A percentile compares a stretch with the other conserved stretches of the same genome.
phyloP scores from a whole-genome alignment of 2,329 filamentous ascomycete species.

The Didymella segeticola region DNA sequence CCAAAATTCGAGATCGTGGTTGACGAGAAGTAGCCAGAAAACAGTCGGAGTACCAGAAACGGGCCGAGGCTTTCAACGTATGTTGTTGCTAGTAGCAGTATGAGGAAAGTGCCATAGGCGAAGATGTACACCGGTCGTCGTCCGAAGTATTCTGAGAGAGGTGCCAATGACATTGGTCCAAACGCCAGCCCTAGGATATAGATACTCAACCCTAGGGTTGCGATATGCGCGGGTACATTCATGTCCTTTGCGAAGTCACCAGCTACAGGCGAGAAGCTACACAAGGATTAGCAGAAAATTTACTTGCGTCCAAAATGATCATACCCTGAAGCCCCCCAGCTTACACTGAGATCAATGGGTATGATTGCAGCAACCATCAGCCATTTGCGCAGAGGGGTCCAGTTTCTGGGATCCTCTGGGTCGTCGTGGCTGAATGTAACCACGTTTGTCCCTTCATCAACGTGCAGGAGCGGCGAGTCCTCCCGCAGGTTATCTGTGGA shows the following conservation, averaged over 20 bases:
- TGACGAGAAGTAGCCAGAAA: slow-evolving; percentile 55
- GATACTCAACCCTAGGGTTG: slow-evolving; percentile 54
- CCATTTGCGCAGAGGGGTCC: slow-evolving; percentile 44
- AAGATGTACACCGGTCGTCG: slow-evolving; percentile 53
- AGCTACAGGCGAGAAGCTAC: slow-evolving; percentile 52
- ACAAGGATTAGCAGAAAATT: neutral
- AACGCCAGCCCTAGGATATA: slow-evolving; percentile 57
- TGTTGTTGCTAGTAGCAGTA: slow-evolving; percentile 54
- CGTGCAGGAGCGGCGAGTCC: slow-evolving; percentile 13
- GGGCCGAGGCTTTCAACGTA: slow-evolving; percentile 51
- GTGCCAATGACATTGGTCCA: slow-evolving; percentile 47
- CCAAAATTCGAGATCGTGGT: slow-evolving; percentile 52
- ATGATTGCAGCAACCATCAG: slow-evolving; percentile 45
- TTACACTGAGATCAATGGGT: slow-evolving; percentile 46
- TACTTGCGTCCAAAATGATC: neutral
- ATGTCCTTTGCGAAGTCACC: slow-evolving; percentile 54
- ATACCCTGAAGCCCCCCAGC: slow-evolving; percentile 55
- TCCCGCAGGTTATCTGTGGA: slow-evolving; percentile 9
- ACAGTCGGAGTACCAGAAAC: slow-evolving; percentile 53
- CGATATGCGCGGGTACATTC: slow-evolving; percentile 49
- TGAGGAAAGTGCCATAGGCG: slow-evolving; percentile 52
- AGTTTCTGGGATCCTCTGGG: slow-evolving; percentile 46
- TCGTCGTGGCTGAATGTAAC: slow-evolving; percentile 27
- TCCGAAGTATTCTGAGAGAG: slow-evolving; percentile 51
- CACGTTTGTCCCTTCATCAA: slow-evolving; percentile 12